Evolutionary conservation across 805 yeast genomes (phyloP).

Genomic region (Saccharomycopsis microspora): DNA sequence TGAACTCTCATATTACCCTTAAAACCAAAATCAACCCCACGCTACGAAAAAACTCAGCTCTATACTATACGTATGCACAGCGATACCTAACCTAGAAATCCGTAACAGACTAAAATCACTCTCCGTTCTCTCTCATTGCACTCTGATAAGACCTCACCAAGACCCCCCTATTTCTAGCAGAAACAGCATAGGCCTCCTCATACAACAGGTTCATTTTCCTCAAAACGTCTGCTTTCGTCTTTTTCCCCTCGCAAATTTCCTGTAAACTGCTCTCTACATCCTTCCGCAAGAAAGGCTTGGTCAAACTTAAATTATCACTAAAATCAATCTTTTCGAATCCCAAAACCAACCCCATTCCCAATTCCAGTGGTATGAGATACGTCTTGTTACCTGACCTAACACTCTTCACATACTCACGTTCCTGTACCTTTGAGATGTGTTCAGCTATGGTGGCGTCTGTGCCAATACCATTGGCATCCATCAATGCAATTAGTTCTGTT

Average conservation of each 20-base stretch:
- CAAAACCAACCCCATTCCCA: conserved; percentile 81
- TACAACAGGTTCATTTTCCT: conserved; percentile 44
- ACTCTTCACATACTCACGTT: conserved; percentile 53
- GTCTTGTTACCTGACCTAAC: conserved; percentile 28
- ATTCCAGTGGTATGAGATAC: conserved; percentile 59
- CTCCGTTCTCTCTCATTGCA: neutral
- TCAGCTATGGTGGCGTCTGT: conserved; percentile 99
- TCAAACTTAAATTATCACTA: conserved; percentile 51
- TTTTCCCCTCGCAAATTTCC: conserved; percentile 56
- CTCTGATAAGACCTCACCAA: conserved; percentile 26
- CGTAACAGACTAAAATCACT: too few species aligned
- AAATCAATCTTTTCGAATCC: conserved; percentile 77
- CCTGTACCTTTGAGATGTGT: conserved; percentile 73
- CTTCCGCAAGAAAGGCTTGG: conserved; percentile 82
- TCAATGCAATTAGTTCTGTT: conserved; percentile 78
- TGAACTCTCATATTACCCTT: too few species aligned
- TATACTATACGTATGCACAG: too few species aligned
- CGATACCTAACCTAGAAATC: too few species aligned
- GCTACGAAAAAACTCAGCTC: too few species aligned
- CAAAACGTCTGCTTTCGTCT: conserved; percentile 41
- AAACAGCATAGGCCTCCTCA: conserved; percentile 44
- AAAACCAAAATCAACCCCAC: too few species aligned
- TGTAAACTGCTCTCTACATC: conserved; percentile 58
- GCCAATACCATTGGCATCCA: conserved; percentile 97
- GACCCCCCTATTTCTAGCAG: conserved; percentile 29